Conservation (phyloP, 2,329 filamentous ascomycete genomes). For the Drechslerella stenobrocha region DNA sequence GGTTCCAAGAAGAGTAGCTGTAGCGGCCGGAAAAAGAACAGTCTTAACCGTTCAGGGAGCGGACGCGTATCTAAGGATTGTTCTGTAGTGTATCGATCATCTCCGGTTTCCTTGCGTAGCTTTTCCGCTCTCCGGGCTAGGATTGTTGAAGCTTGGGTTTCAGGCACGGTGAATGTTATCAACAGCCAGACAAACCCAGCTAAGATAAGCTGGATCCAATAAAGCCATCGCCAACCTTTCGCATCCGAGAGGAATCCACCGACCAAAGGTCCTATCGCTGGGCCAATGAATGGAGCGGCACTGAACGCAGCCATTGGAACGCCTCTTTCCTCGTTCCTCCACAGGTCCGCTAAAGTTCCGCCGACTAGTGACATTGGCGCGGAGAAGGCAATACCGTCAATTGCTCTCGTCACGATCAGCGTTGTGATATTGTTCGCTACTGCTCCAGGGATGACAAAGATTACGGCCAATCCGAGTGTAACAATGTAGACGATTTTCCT, state of each 20-base stretch:
- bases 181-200: conserved; percentile 70
- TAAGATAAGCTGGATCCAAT: conserved; percentile 83
- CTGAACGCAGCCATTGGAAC: conserved; percentile 86
- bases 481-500: conserved; percentile 70
- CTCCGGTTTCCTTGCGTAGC: conserved; percentile 69
- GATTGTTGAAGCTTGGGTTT: conserved; percentile 82
- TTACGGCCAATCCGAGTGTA: conserved; percentile 70
- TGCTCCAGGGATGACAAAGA: conserved; percentile 80
- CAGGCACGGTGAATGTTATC: conserved; percentile 85
- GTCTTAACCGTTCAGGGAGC: conserved; percentile 67
- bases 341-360: conserved; percentile 80
- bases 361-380: conserved; percentile 82
- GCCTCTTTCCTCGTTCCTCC: conserved; percentile 79
- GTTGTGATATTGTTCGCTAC: conserved; percentile 75
- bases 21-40: conserved; percentile 81
- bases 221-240: conserved; percentile 78
- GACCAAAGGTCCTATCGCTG: conserved; percentile 69
- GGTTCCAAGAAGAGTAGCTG: conserved; percentile 81
- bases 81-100: conserved; percentile 72
- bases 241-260: conserved; percentile 75
- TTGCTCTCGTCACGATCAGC: conserved; percentile 66
- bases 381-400: conserved; percentile 81
- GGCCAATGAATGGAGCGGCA: conserved; percentile 79
- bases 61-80: conserved; percentile 75
- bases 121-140: conserved; percentile 66